phyloP scores from a whole-genome alignment of 2,329 filamentous ascomycete species.

The Monosporascus sp. region DNA sequence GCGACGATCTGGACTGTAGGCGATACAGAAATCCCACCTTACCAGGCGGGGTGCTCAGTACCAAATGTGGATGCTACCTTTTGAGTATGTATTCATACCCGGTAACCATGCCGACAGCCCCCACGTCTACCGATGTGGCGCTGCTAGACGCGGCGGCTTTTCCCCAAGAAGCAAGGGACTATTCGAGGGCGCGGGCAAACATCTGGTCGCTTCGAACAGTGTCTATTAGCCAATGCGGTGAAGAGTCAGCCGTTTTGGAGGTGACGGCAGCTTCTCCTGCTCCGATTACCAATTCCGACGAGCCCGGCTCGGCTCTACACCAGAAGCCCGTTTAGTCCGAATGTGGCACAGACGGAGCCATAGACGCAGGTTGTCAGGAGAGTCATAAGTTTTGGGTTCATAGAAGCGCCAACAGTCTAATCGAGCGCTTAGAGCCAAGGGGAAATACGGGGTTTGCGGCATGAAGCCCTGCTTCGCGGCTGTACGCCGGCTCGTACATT shows the following conservation, averaged over 20 bases:
- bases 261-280: too few relatives aligned
- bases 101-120: neutral
- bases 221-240: neutral
- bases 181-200: neutral
- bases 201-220: neutral
- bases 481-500: constrained; percentile 13
- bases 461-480: constrained; percentile 12
- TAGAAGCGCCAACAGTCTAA: neutral
- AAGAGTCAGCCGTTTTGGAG: too few relatives aligned
- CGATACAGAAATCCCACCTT: neutral
- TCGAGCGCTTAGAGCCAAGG: neutral
- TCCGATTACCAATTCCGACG: too few relatives aligned
- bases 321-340: neutral
- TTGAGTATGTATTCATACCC: neutral
- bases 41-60: too few relatives aligned
- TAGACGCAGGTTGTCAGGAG: neutral
- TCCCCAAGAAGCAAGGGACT: neutral
- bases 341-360: neutral
- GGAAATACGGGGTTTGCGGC: constrained; percentile 1
- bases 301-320: too few relatives aligned
- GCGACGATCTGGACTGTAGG: neutral
- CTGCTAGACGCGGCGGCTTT: neutral
- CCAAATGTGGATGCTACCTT: too few relatives aligned
- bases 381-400: neutral
- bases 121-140: neutral